Evolutionary conservation across 805 yeast genomes (phyloP).

Genomic region (Saccharomycopsis vini): DNA sequence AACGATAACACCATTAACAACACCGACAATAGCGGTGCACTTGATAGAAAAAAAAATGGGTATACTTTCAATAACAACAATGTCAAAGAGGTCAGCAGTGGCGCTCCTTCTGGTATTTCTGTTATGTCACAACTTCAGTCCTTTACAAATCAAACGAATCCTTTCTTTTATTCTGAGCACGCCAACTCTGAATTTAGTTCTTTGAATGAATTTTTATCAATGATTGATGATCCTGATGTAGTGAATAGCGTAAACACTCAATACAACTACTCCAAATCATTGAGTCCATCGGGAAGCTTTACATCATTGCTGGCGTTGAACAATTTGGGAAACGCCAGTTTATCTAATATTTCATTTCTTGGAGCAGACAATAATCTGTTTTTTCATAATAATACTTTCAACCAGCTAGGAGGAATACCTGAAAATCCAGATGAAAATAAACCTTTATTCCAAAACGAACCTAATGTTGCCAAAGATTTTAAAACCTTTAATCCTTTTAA

Average conservation of each 20-base stretch:
- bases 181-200: conserved; percentile 91
- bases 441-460: no score
- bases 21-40: neutral
- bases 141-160: conserved; percentile 43
- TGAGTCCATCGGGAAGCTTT: conserved; percentile 7
- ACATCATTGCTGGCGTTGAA: conserved; percentile 1
- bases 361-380: no score
- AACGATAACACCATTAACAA: neutral
- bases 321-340: neutral
- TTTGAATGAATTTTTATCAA: conserved; percentile 76
- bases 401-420: no score
- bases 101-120: conserved; percentile 24
- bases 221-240: conserved; percentile 80
- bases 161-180: conserved; percentile 81
- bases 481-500: no score
- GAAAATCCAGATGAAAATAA: no score
- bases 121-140: conserved; percentile 31
- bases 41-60: neutral
- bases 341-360: no score
- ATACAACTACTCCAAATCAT: conserved; percentile 4
- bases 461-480: no score
- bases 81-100: conserved; percentile 3
- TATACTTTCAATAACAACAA: conserved; percentile 3
- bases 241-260: conserved; percentile 33
- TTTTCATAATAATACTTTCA: no score